Base-by-base conservation (phyloP, 306 rosid genomes). In the Cicer pinnatifidum region DNA sequence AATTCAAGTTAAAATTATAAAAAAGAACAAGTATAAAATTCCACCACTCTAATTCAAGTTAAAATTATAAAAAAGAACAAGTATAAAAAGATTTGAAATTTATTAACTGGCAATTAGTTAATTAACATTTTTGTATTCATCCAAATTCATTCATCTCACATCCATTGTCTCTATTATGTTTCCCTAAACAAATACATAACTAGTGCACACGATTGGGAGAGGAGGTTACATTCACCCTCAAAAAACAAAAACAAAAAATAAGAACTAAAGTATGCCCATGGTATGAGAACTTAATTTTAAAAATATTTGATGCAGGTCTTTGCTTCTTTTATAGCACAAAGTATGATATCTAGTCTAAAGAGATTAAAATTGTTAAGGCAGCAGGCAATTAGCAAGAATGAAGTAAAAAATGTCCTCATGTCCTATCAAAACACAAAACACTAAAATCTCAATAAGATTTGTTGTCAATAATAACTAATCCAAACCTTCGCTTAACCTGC, bases 401-500 rank as follows among this genome's bases (percentile, higher is more conserved):
- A 75, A 65, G 53, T 40, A 8, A 17, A 71, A 72, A 67, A 1
- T 77, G 43, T 37, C 48, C 39, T 20, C 5, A 10, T 44, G 9
- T 33, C 70, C 5, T 64, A 50, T 66, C 48, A 50, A 64, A 43
- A 65, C 67, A 62, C 51, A 17, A 44, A 17, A 59, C 28, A 11
- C 28, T 5, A 39, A 75, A 65, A 7, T 6, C 23, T 47, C 15
- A 58, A 58, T 19, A 28, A 59, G 6, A 12, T 46, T 19, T 15
- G 13, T 45, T 59, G 68, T 54, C 76, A 80, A 61, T 75, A 67
- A 16, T 48, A 60, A 67, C 68, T 69, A 52, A 57, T 19, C 57
- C 64, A 62, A 70, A 43, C 53, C 69, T 75, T 67, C 48, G 17
- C 8, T 45, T 23, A 46, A 78, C 65, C 64, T 0, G 12, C 64